These are phyloP conservation scores for Globisporangium lucens DNA, from an alignment of 352 stramenopile genomes.

Conservation along the genomic window DNA sequence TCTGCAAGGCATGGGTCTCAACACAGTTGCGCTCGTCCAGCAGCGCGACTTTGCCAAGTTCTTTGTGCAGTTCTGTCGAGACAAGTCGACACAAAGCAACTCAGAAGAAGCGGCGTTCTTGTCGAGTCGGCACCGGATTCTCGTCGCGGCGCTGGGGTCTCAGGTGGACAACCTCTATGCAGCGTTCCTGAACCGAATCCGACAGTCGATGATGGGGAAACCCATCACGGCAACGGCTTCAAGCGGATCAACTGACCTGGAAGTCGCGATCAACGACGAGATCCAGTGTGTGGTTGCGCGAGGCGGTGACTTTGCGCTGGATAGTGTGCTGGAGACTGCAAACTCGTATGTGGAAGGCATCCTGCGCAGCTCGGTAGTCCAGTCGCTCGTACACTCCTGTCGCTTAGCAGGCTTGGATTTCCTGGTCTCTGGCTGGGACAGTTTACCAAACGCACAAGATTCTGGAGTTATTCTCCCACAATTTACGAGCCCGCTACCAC, in stretches of 20 bases:
- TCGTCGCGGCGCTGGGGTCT: slow-evolving; percentile 33
- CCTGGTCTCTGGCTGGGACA: slow-evolving; percentile 46
- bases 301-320: slow-evolving; percentile 36
- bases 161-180: slow-evolving; percentile 50
- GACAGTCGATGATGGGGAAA: slow-evolving; percentile 26
- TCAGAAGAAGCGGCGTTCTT: slow-evolving; percentile 40
- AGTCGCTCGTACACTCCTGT: slow-evolving; percentile 47
- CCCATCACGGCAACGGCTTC: not conserved
- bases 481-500: slow-evolving; percentile 43
- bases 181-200: slow-evolving; percentile 38
- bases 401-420: slow-evolving; percentile 57
- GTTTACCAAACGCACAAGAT: not conserved
- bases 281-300: slow-evolving; percentile 40
- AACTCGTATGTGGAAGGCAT: slow-evolving; percentile 32
- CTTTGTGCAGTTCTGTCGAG: slow-evolving; percentile 43
- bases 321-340: slow-evolving; percentile 40
- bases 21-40: slow-evolving; percentile 50
- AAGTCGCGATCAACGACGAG: slow-evolving; percentile 47
- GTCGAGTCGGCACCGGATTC: slow-evolving; percentile 30
- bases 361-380: slow-evolving; percentile 37
- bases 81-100: slow-evolving; percentile 20
- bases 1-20: slow-evolving; percentile 50
- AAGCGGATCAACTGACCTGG: slow-evolving; percentile 25
- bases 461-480: slow-evolving; percentile 10
- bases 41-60: slow-evolving; percentile 50